Evolutionary conservation across 345 rosid species (phyloP), one percentile per base, ranked within the genome.

Genomic region (Leavenworthia alabamica): DNA sequence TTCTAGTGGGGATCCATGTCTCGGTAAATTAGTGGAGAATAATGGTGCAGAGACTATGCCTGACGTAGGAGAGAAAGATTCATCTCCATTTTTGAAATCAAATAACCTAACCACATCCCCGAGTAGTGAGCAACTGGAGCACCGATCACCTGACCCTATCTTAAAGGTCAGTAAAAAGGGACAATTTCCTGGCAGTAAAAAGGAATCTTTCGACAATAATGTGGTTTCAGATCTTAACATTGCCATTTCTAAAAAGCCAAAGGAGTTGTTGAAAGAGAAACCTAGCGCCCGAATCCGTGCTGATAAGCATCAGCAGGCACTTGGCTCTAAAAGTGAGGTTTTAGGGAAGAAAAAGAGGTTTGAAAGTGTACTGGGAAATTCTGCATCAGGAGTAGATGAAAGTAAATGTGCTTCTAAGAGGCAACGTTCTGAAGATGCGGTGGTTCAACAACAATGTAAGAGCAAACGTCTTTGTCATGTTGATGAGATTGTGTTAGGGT

Each of bases 11-110:
- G 86, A 74, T 51, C 70, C 66, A 56, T 67, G 69, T 68, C 79
- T 65, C 33, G 60, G 36, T 37, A 64, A 46, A 45, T 65, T 46
- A 52, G 73, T 29, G 70, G 83, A 75, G 70, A 67, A 65, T 64
- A 79, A 73, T 32, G 62, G 46, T 69, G 87, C 77, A 60, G 96
- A 78, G 66, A 10, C 33, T 27, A 80, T 83, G 73, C 78, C 75
- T 41, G 71, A 73, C 43, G 42, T 80, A 45, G 77, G 28, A 39
- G 78, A 72, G 46, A 64, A 71, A 56, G 72, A 67, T 62, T 63
- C 67, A 37, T 72, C 73, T 61, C 67, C 55, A n/a, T 64, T 43
- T 60, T 59, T 67, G n/a, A 67, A 80, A 73, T 68, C 67, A 29
- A 66, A 78, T 75, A 71, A 75, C 61, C 81, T 73, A 60, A 61